Evolutionary conservation across 768 basidiomycete species (phyloP).

Genomic region (Mycena kentingensis): DNA sequence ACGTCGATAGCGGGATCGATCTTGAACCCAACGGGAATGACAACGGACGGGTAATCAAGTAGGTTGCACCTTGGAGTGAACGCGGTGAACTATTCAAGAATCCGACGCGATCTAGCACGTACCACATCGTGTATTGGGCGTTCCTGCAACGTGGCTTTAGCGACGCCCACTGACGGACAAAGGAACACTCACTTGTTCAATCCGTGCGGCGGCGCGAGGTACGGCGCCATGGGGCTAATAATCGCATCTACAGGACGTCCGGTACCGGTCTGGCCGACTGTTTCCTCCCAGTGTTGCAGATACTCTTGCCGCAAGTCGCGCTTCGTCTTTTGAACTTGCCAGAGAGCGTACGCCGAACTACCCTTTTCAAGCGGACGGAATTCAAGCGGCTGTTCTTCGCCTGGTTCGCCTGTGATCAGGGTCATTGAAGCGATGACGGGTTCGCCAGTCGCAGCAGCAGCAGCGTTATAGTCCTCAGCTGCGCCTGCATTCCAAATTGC

Average conservation of each 20-base stretch:
- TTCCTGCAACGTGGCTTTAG: not conserved
- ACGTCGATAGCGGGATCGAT: conserved; percentile 57
- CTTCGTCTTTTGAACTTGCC: conserved; percentile 60
- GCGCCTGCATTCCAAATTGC: conserved; percentile 51
- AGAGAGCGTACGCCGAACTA: conserved; percentile 57
- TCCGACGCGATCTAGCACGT: not conserved
- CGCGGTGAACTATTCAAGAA: not conserved
- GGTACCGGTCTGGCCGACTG: conserved; percentile 52
- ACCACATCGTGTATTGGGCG: conserved; percentile 1
- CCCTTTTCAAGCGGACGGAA: too few relatives aligned
- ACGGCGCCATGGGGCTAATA: conserved; percentile 62
- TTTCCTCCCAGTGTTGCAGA: conserved; percentile 63
- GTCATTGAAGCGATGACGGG: conserved; percentile 51
- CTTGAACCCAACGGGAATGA: conserved; percentile 64
- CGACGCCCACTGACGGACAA: not conserved
- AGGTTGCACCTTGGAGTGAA: conserved; percentile 63
- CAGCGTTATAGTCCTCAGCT: conserved; percentile 44
- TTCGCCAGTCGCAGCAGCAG: conserved; percentile 47
- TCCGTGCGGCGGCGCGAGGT: conserved; percentile 64
- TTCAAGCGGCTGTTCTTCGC: too few relatives aligned
- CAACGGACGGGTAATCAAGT: conserved; percentile 62
- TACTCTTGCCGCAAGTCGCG: conserved; percentile 53
- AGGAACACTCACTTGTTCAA: conserved; percentile 43
- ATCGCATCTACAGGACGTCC: conserved; percentile 76
- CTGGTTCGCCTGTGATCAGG: too few relatives aligned